These are phyloP conservation scores for Chrysosporium keratinophilum DNA, from an alignment of 2,329 filamentous ascomycete species.

Conservation along the genomic window DNA sequence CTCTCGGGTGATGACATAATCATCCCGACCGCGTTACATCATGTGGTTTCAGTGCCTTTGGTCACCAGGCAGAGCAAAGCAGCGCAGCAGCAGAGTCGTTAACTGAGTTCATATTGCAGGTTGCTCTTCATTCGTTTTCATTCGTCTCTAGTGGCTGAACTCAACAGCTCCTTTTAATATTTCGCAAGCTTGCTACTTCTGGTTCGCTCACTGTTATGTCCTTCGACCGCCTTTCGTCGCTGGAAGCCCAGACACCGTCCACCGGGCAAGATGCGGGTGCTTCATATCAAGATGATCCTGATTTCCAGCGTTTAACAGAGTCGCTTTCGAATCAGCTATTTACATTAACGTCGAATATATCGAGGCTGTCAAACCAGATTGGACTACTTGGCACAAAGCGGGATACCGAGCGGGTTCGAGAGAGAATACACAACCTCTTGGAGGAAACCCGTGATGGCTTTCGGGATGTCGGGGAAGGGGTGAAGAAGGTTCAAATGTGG, in stretches of 20 bases:
- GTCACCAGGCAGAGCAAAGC: too few species aligned
- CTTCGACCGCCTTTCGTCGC: constrained; percentile 72
- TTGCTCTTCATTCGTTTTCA: constrained; percentile 1
- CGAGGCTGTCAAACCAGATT: constrained; percentile 73
- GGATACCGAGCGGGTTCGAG: constrained; percentile 81
- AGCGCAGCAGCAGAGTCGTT: background rate
- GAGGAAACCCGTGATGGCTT: constrained; percentile 80
- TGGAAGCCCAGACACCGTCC: constrained; percentile 68
- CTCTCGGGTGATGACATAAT: constrained; percentile 7
- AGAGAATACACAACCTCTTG: constrained; percentile 76
- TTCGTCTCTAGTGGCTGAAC: background rate
- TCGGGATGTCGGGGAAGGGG: constrained; percentile 81
- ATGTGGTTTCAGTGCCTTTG: constrained; percentile 6
- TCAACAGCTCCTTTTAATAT: too few species aligned
- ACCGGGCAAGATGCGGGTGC: constrained; percentile 59
- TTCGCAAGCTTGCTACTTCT: background rate
- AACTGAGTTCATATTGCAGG: background rate
- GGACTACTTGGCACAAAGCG: constrained; percentile 77
- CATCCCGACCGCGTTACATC: background rate
- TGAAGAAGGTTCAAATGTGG: constrained; percentile 86
- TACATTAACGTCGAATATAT: constrained; percentile 76
- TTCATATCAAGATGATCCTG: constrained; percentile 80
- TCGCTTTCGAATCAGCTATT: constrained; percentile 82
- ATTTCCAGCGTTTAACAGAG: constrained; percentile 74
- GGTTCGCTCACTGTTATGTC: constrained; percentile 52